These are phyloP conservation scores for Eucalyptus polyanthemos DNA, from an alignment of 345 rosid genomes.

Conservation along the genomic window DNA sequence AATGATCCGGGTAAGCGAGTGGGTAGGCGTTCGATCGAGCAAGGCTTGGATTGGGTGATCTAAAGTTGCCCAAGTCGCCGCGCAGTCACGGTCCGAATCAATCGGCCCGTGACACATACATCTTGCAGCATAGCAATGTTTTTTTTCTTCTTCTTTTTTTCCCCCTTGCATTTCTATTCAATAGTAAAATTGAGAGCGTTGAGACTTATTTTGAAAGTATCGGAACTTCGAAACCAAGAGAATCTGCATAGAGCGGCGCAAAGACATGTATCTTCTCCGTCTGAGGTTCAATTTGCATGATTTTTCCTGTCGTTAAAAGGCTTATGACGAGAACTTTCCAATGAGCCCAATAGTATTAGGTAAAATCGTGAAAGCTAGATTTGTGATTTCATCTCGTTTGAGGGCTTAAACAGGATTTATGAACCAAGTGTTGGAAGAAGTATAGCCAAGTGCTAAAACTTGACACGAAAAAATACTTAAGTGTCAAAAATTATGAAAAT, in stretches of 20 bases:
- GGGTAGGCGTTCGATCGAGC: too few species aligned
- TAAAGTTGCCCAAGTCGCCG: too few species aligned
- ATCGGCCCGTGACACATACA: too few species aligned
- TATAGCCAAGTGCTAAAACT: too few species aligned
- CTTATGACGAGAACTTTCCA: not conserved
- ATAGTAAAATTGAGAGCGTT: not conserved
- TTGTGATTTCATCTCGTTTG: not conserved
- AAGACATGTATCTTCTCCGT: not conserved
- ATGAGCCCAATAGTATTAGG: not conserved
- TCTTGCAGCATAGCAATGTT: not conserved
- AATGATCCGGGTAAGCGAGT: too few species aligned
- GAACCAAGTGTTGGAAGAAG: too few species aligned
- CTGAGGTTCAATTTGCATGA: not conserved
- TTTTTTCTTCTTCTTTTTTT: too few species aligned
- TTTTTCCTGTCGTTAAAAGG: not conserved
- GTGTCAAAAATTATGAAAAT: fast-evolving
- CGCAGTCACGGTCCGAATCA: too few species aligned
- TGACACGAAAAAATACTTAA: fast-evolving
- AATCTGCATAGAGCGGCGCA: not conserved
- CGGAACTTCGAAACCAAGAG: not conserved
- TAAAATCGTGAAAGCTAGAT: not conserved
- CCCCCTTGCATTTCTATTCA: not conserved
- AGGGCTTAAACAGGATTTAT: too few species aligned
- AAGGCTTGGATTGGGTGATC: too few species aligned
- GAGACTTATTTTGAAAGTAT: not conserved